Conservation (phyloP, 768 basidiomycete genomes). For the Pleurotus sapidus region DNA sequence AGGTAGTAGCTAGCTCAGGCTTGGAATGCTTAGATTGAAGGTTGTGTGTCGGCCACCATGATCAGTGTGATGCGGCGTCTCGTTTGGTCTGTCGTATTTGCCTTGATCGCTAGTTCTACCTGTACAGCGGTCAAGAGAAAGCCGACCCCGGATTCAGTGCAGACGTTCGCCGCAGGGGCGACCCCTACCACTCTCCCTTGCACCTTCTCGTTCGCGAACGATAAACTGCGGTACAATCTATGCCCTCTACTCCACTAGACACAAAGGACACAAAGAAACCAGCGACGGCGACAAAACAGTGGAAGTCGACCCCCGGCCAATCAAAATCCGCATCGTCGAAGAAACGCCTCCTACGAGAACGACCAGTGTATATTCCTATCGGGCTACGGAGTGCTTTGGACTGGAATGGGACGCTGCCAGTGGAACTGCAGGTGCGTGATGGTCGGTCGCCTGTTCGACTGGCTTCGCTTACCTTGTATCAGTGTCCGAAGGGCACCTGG, state of each 20-base stretch:
- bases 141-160: no score
- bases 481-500: slow-evolving; percentile 30
- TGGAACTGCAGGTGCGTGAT: slow-evolving; percentile 26
- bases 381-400: slow-evolving; percentile 18
- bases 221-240: not conserved
- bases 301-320: not conserved
- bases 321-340: not conserved
- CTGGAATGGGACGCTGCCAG: slow-evolving; percentile 25
- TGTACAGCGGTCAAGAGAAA: not conserved
- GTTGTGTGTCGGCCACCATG: no score
- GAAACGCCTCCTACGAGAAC: slow-evolving; percentile 10
- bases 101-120: not conserved
- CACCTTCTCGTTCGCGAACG: not conserved
- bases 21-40: no score
- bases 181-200: not conserved
- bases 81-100: not conserved
- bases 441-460: no score
- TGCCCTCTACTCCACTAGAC: slow-evolving; percentile 4
- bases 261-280: not conserved
- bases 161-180: not conserved
- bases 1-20: no score
- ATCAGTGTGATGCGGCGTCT: no score
- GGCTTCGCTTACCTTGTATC: no score
- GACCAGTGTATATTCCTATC: slow-evolving; percentile 23
- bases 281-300: not conserved